Conservation (phyloP, 441 rosid genomes). For the Corymbia calophylla region DNA sequence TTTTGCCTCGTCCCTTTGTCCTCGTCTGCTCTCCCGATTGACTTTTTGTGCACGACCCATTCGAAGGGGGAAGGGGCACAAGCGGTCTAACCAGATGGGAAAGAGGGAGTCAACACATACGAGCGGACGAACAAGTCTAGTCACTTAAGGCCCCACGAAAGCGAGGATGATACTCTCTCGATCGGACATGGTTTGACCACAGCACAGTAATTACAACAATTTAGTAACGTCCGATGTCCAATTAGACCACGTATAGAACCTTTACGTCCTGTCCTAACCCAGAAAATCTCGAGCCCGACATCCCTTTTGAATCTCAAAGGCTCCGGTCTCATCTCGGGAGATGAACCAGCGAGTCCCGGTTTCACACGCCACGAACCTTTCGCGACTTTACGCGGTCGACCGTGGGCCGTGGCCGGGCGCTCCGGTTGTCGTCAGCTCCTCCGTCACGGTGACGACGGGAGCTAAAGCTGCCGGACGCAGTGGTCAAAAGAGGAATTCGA, state of each 20-base stretch:
- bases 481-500: background rate
- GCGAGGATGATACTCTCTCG: background rate
- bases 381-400: background rate
- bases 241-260: background rate
- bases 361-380: background rate
- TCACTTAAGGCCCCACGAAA: background rate
- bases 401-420: background rate
- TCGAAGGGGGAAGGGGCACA: background rate
- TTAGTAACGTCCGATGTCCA: background rate
- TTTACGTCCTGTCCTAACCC: background rate
- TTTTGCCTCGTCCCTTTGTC: background rate
- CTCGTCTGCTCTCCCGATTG: background rate
- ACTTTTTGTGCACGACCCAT: background rate
- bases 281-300: background rate
- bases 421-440: background rate
- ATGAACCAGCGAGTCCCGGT: background rate
- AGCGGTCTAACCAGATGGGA: background rate
- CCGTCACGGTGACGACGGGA: background rate
- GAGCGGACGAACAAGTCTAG: background rate
- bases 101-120: background rate
- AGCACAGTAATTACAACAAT: background rate
- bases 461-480: background rate
- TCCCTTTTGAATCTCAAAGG: background rate
- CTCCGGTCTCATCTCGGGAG: background rate
- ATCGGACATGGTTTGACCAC: background rate